Conservation (phyloP, 148 eudicot genomes). For the Vaccinium vitisidaea region DNA sequence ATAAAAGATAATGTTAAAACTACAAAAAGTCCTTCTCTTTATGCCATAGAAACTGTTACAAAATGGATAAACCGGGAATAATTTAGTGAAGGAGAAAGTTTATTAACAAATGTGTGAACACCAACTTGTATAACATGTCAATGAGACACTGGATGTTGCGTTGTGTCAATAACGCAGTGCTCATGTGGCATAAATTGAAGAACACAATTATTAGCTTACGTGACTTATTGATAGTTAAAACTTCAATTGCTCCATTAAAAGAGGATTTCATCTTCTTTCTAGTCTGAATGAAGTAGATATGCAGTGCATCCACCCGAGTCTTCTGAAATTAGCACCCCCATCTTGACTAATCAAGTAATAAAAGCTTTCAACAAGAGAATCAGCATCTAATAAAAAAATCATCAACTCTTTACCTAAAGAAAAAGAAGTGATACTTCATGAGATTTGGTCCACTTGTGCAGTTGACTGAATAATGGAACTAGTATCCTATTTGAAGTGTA, state of each 20-base stretch:
- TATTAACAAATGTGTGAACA: background rate
- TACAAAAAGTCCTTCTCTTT: background rate
- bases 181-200: background rate
- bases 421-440: background rate
- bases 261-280: background rate
- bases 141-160: background rate
- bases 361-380: background rate
- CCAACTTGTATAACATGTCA: background rate
- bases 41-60: background rate
- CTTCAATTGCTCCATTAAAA: background rate
- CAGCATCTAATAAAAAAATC: background rate
- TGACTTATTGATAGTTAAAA: background rate
- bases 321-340: background rate
- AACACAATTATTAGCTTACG: background rate
- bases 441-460: background rate
- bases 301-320: background rate
- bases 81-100: background rate
- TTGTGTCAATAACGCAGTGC: background rate
- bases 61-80: background rate
- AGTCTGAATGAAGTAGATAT: background rate
- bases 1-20: background rate
- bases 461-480: background rate
- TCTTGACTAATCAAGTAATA: background rate
- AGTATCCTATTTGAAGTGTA: no score
- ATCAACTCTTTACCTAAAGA: background rate